A percentile compares a stretch with the other conserved stretches of the same genome.
These are phyloP conservation scores for Penicillium sp. DNA, from an alignment of 2,329 filamentous ascomycete genomes.

Conservation along the genomic window DNA sequence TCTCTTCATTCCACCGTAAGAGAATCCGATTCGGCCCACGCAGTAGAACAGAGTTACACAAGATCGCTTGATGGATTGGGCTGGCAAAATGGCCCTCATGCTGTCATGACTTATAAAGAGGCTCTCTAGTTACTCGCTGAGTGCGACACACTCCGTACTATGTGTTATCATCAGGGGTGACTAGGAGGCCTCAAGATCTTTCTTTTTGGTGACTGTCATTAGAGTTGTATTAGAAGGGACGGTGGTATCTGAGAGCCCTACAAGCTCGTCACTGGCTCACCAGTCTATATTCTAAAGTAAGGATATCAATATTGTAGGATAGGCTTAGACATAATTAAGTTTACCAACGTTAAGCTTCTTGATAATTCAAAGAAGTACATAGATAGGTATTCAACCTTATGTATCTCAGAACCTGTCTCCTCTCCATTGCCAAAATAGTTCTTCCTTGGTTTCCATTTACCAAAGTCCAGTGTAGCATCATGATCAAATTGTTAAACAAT, in stretches of 20 bases:
- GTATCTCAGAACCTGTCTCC: background rate
- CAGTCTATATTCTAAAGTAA: background rate
- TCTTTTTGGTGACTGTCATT: background rate
- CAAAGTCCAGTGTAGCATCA: no score
- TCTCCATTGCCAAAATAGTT: background rate
- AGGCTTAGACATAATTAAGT: background rate
- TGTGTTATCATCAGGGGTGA: background rate
- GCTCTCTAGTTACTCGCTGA: background rate
- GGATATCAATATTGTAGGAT: background rate
- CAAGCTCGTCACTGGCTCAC: background rate
- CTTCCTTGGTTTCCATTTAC: background rate
- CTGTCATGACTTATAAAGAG: background rate
- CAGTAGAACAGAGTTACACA: background rate
- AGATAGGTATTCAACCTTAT: background rate
- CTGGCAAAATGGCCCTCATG: background rate
- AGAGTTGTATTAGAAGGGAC: background rate
- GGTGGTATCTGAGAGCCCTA: background rate
- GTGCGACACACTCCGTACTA: background rate
- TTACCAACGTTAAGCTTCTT: background rate
- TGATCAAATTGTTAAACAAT: no score
- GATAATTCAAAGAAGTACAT: background rate
- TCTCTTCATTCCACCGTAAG: no score
- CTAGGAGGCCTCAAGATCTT: background rate
- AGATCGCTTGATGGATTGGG: background rate
- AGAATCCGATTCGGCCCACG: no score